phyloP scores from a whole-genome alignment of 208 protist species.

The Leishmania mexicana region DNA sequence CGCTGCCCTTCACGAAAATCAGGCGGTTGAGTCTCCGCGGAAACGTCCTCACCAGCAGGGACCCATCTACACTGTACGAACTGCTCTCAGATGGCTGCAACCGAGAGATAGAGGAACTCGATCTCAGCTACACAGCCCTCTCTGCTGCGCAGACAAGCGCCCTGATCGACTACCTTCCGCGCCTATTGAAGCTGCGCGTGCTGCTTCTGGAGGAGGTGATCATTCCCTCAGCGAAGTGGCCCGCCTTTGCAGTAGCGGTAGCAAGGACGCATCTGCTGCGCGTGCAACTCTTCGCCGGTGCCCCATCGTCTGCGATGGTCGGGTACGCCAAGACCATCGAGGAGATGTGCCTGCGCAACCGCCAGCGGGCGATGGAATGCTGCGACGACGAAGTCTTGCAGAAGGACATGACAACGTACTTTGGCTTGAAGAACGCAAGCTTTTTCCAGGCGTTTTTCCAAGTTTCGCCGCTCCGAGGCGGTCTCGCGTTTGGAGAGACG shows the following conservation, averaged over 20 bases:
- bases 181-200: conserved; percentile 45
- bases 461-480: neutral
- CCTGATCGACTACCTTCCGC: conserved; percentile 68
- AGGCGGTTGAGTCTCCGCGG: conserved; percentile 64
- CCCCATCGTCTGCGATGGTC: conserved; percentile 25
- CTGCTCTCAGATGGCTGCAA: conserved; percentile 68
- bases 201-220: conserved; percentile 70
- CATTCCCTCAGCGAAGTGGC: conserved; percentile 46
- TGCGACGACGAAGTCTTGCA: neutral
- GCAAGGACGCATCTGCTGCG: conserved; percentile 42
- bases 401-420: neutral
- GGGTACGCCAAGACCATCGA: conserved; percentile 31
- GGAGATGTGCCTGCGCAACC: conserved; percentile 26
- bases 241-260: conserved; percentile 52
- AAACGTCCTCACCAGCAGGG: conserved; percentile 57
- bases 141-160: conserved; percentile 45
- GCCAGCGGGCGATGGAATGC: neutral
- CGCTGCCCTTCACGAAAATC: conserved; percentile 55
- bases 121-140: conserved; percentile 70
- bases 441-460: conserved; percentile 53
- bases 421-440: conserved; percentile 28
- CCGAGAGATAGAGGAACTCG: conserved; percentile 63
- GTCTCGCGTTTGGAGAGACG: neutral
- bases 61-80: conserved; percentile 47
- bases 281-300: conserved; percentile 46